Conservation (phyloP, 106 monocot genomes). For the Acorus gramineus region DNA sequence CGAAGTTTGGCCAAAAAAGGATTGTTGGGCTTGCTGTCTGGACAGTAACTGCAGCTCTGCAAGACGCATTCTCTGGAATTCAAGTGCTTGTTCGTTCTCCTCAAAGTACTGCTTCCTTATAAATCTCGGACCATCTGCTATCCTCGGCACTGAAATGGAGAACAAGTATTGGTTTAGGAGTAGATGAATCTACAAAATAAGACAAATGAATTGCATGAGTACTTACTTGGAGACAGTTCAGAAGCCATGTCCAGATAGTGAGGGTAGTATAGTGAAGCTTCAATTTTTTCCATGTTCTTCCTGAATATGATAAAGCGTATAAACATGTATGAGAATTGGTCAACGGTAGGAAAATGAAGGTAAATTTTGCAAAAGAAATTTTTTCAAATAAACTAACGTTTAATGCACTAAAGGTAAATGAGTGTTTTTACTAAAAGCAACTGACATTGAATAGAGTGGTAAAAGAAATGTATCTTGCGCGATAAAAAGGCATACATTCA, state of each 20-base stretch:
- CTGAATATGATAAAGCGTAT: constrained; percentile 6
- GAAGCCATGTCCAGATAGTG: constrained; percentile 15
- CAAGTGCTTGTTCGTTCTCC: constrained; percentile 14
- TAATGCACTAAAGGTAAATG: too few species aligned
- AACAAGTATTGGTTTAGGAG: background rate
- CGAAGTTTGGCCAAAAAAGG: background rate
- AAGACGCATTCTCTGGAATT: constrained; percentile 18
- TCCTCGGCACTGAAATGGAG: constrained; percentile 3
- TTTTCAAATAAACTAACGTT: too few species aligned
- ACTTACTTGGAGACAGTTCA: constrained; percentile 20
- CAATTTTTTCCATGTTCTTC: constrained; percentile 16
- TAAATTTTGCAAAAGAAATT: too few species aligned
- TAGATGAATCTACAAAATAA: background rate
- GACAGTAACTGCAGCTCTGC: constrained; percentile 5
- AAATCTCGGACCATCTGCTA: constrained; percentile 11
- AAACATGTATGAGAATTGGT: background rate
- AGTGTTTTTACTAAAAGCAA: too few species aligned
- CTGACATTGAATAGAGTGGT: too few species aligned
- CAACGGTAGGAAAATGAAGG: too few species aligned
- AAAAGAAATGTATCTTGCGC: too few species aligned
- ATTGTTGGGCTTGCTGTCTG: background rate
- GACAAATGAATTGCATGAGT: background rate
- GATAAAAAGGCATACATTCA: too few species aligned
- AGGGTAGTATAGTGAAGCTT: constrained; percentile 3
- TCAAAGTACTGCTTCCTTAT: constrained; percentile 19